Base-by-base conservation (phyloP, 73 alveolate genomes). In the Diophrys sp. region DNA sequence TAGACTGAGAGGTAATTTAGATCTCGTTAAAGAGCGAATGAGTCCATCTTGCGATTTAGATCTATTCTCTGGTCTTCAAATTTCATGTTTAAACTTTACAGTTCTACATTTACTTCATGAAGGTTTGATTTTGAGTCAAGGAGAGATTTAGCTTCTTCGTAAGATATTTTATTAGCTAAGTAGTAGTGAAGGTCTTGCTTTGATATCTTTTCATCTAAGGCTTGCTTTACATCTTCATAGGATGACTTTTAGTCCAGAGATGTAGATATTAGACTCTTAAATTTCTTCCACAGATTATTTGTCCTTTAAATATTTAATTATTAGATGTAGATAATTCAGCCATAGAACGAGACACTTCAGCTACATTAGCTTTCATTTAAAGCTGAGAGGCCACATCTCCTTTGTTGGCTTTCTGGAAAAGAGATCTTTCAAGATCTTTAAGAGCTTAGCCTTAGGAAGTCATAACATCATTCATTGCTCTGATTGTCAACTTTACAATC, bases 381-480 rank as follows among this genome's bases (percentile, higher is more conserved):
- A 74, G 33, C 33, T 53, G n/a, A 55, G 44, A 53, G 8, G 33
- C 44, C 2, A 74, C 27, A 26, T 74, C 81, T 2, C 23, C 34
- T 26, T 74, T 74, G 28, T 74, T 74, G 23, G 81, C 81, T 29
- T 75, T 75, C 68, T 32, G 31, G 29, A 96, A 94, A n/a, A 93
- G 86, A 8, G 87, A 81, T 34, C 79, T 67, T 75, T 97, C 99
- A 1, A 97, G 80, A 67, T 90, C 98, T 73, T 94, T 80, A 25
- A 97, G 81, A 5, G 96, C 95, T 29, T 80, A 83, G 14, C 98
- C 99, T 82, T 97, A 93, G 66, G 86, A 44, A 55, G 87, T 82
- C 24, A 97, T 96, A 25, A 95, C 97, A 68, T 96, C 98, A 24
- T 94, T 89, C 70, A 97, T 85, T 34, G 98, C 97, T 80, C 90